phyloP scores from a whole-genome alignment of 768 basidiomycete genomes.

The Cystoderma amianthinum region DNA sequence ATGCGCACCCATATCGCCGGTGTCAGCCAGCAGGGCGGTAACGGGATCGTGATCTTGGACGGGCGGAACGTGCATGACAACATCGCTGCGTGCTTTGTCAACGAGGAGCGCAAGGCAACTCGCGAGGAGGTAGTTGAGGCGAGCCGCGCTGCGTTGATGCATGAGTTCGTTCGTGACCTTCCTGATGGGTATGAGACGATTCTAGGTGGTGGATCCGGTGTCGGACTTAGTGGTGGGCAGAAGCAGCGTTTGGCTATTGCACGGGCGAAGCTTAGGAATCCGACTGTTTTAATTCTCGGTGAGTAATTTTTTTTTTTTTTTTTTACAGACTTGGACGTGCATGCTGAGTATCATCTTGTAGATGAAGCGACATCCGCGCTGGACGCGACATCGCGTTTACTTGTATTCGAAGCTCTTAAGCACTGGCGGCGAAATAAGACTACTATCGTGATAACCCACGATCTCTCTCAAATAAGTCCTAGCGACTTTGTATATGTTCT shows the following conservation, averaged over 20 bases:
- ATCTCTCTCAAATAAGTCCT: conserved; percentile 71
- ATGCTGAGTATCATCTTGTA: conserved; percentile 28
- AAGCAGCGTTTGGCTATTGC: conserved; percentile 88
- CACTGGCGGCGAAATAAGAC: conserved; percentile 73
- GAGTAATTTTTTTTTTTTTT: conserved; percentile 25
- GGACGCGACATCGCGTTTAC: conserved; percentile 79
- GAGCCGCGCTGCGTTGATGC: conserved; percentile 77
- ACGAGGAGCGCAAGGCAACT: conserved; percentile 33
- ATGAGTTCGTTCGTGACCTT: conserved; percentile 81
- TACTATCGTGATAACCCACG: conserved; percentile 94
- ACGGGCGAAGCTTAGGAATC: conserved; percentile 77
- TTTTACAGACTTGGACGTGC: too few species aligned
- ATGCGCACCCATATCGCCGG: conserved; percentile 64
- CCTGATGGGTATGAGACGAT: conserved; percentile 85
- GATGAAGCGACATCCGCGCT: conserved; percentile 82
- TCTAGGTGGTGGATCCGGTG: conserved; percentile 54
- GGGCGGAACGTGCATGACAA: conserved; percentile 82
- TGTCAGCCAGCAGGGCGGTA: conserved; percentile 70
- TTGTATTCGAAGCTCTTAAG: conserved; percentile 71
- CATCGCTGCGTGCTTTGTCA: conserved; percentile 72
- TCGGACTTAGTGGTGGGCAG: conserved; percentile 86
- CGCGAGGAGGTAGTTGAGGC: conserved; percentile 72
- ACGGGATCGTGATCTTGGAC: conserved; percentile 53
- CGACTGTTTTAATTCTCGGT: conserved; percentile 89
- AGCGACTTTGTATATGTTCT: conserved; percentile 92